Evolutionary conservation across 2,329 filamentous ascomycete species (phyloP).

Genomic region (Ophiostoma montium): DNA sequence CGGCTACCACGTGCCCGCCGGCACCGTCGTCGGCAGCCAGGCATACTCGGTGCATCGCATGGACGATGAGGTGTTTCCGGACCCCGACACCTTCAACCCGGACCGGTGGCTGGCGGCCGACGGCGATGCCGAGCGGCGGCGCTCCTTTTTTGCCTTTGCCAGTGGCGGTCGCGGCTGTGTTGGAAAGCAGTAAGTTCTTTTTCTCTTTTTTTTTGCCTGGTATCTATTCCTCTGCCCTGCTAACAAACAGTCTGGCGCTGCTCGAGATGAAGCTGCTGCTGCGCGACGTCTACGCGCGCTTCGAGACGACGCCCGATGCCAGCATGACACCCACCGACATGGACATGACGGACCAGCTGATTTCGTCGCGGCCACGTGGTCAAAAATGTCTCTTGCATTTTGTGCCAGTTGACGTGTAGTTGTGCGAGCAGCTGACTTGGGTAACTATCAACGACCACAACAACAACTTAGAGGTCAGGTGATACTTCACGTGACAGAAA

Average conservation of each 20-base stretch:
- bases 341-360: slow-evolving; percentile 53
- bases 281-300: slow-evolving; percentile 46
- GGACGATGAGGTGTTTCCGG: slow-evolving; percentile 55
- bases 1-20: slow-evolving; percentile 36
- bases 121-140: slow-evolving; percentile 56
- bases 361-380: slow-evolving; percentile 47
- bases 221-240: neutral
- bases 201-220: slow-evolving; percentile 26
- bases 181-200: slow-evolving; percentile 42
- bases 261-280: slow-evolving; percentile 55
- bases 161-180: slow-evolving; percentile 51
- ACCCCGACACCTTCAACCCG: slow-evolving; percentile 64
- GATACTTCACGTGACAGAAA: too few relatives aligned
- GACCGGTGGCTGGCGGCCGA: slow-evolving; percentile 68
- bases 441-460: too few relatives aligned
- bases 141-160: slow-evolving; percentile 51
- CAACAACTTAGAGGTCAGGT: too few relatives aligned
- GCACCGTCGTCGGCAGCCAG: slow-evolving; percentile 46
- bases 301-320: slow-evolving; percentile 38
- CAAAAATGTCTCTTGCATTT: slow-evolving; percentile 44
- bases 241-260: slow-evolving; percentile 32
- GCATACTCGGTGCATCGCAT: slow-evolving; percentile 46
- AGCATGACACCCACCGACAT: slow-evolving; percentile 42
- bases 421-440: too few relatives aligned
- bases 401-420: slow-evolving; percentile 17